Conservation (phyloP, 805 yeast genomes). For the Soucietia sequanensis region DNA sequence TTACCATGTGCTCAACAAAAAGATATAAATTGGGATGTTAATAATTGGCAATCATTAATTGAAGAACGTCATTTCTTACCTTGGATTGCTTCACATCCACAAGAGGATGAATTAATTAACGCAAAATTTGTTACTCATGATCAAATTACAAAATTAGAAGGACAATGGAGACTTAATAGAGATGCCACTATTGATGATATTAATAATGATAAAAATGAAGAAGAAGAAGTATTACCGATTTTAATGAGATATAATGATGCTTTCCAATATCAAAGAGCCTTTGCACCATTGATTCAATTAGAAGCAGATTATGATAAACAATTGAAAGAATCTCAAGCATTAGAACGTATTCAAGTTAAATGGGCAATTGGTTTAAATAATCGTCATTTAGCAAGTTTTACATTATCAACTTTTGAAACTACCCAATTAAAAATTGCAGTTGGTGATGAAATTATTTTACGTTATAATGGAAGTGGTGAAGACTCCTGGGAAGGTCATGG, state of each 20-base stretch:
- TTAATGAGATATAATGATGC: conserved; percentile 79
- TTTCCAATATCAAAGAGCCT: conserved; percentile 78
- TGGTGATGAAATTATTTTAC: conserved; percentile 78
- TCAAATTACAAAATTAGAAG: conserved; percentile 72
- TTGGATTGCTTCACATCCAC: conserved; percentile 77
- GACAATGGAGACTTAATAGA: conserved; percentile 74
- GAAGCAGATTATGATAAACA: conserved; percentile 81
- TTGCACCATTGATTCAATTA: conserved; percentile 76
- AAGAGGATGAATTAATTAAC: conserved; percentile 57
- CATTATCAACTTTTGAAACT: conserved; percentile 64
- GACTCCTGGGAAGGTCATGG: conserved; percentile 76
- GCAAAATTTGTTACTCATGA: conserved; percentile 57
- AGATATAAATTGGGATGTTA: conserved; percentile 81
- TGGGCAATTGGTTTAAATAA: conserved; percentile 74
- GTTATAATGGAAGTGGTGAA: conserved; percentile 52
- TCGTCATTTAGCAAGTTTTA: conserved; percentile 66
- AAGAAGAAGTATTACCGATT: conserved; percentile 65
- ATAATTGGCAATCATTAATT: conserved; percentile 83
- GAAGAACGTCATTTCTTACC: conserved; percentile 74
- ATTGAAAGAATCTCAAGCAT: conserved; percentile 72
- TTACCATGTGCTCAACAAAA: conserved; percentile 81
- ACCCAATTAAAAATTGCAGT: conserved; percentile 68
- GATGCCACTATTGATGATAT: conserved; percentile 71
- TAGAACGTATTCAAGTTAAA: conserved; percentile 65
- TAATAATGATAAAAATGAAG: conserved; percentile 48